phyloP scores from a whole-genome alignment of 2,329 filamentous ascomycete species.

The Penicillium sp. region DNA sequence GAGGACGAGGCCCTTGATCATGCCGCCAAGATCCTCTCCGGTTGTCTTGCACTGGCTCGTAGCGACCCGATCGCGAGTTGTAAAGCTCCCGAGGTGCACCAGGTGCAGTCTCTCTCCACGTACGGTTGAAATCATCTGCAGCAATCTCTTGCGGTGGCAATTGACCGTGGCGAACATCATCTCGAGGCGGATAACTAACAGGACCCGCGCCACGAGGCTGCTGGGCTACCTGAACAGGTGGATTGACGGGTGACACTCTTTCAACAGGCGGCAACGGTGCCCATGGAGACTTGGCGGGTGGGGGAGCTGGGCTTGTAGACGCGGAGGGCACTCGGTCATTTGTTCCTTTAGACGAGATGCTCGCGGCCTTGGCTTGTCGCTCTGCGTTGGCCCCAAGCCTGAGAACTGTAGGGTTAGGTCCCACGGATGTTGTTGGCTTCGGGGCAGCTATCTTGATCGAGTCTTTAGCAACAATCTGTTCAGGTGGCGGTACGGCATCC shows the following conservation, averaged over 20 bases:
- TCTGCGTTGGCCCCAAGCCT: slow-evolving; percentile 51
- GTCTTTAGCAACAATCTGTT: slow-evolving; percentile 29
- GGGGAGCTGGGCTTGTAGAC: slow-evolving; percentile 52
- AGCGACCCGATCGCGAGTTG: slow-evolving; percentile 92
- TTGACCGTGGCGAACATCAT: slow-evolving; percentile 57
- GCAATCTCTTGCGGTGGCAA: slow-evolving; percentile 77
- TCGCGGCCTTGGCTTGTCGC: slow-evolving; percentile 47
- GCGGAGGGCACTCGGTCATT: slow-evolving; percentile 56
- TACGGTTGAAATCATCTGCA: slow-evolving; percentile 87
- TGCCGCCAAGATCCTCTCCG: slow-evolving; percentile 70
- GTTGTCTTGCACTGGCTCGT: slow-evolving; percentile 79
- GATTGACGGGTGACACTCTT: slow-evolving; percentile 70
- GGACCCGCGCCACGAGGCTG: slow-evolving; percentile 49
- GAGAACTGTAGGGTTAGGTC: slow-evolving; percentile 53
- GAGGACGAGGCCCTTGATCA: slow-evolving; percentile 69
- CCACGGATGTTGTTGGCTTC: slow-evolving; percentile 48
- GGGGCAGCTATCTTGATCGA: slow-evolving; percentile 29
- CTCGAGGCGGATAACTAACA: slow-evolving; percentile 58
- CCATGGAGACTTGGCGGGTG: slow-evolving; percentile 88
- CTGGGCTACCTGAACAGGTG: slow-evolving; percentile 46
- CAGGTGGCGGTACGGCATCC: slow-evolving; percentile 21
- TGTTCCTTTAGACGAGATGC: slow-evolving; percentile 52
- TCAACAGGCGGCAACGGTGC: slow-evolving; percentile 83
- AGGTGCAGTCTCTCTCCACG: slow-evolving; percentile 72
- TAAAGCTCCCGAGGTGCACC: slow-evolving; percentile 74